Evolutionary conservation across 345 rosid genomes (phyloP), one percentile per base, ranked within the genome.

Genomic region (Moricandia arvensis): DNA sequence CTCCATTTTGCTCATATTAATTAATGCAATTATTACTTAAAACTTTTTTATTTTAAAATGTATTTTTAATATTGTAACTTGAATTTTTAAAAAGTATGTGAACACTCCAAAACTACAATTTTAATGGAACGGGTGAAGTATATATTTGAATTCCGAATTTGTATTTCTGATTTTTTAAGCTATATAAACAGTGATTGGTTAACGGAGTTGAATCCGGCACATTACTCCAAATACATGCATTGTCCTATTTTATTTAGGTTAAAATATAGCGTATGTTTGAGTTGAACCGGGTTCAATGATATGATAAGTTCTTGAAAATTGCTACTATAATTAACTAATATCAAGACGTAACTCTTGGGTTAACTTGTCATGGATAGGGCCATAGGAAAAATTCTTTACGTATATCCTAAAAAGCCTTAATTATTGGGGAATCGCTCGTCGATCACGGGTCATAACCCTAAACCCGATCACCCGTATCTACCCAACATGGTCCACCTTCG

Each of bases 401-500:
- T 77, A 34, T 0, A 2, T 58, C 34, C 2, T 12, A 64, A 71
- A 77, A 77, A 77, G 76, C 80, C 80, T 64, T 4, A 64, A 71
- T 71, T 77, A 64, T 5, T 16, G 80, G 76, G 67, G 51, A 54
- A 65, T 45, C 67, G 35, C 43, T 11, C 70, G 53, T 65, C 33
- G 63, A 72, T 65, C 16, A 38, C 68, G 68, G 30, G 10, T 53
- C 61, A 31, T 34, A 57, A 12, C 53, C 59, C 72, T 21, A 21
- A 24, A 79, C 68, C 69, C 72, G 75, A 84, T 82, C 86, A 83
- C 83, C 75, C 68, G 21, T 61, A 75, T 67, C 41, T 7, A 26
- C 35, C 30, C 38, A 31, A 54, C 37, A 63, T 63, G 71, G 53
- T n/a, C 53, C 53, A 65, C 2, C 26, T 63, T 59, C 8, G 0